phyloP scores from a whole-genome alignment of 1,284 basidiomycete genomes.

The Trichosporon sp. region DNA sequence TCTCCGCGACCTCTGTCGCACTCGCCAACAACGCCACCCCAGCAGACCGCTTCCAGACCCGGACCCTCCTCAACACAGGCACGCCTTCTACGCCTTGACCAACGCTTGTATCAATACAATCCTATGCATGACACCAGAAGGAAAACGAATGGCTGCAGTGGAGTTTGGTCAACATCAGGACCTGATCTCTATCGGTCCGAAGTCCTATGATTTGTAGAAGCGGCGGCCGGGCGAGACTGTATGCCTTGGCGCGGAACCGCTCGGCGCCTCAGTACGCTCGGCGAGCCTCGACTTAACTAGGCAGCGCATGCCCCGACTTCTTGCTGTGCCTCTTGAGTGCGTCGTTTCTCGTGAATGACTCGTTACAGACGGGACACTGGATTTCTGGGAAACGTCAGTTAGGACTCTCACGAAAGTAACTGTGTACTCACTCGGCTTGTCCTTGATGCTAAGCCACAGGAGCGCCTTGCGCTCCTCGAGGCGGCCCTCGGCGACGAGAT shows the following conservation, averaged over 20 bases:
- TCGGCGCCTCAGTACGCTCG: not conserved
- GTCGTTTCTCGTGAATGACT: conserved; percentile 16
- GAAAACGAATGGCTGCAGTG: not conserved
- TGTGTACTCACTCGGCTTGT: conserved; percentile 32
- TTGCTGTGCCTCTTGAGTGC: conserved; percentile 45
- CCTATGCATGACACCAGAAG: not conserved
- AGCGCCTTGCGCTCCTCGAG: conserved; percentile 42
- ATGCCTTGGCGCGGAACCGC: too few species aligned
- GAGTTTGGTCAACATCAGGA: not conserved
- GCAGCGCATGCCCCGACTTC: conserved; percentile 19
- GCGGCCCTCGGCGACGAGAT: conserved; percentile 42
- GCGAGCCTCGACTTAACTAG: not conserved
- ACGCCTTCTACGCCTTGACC: not conserved
- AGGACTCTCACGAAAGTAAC: not conserved
- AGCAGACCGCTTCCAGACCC: not conserved
- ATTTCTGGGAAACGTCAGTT: not conserved
- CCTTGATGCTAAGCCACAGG: conserved; percentile 42
- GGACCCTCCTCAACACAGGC: not conserved
- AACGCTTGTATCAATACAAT: not conserved
- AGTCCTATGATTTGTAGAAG: not conserved
- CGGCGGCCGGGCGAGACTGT: not conserved
- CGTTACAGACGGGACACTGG: not conserved
- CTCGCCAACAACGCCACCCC: not conserved
- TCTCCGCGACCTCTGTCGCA: not conserved
- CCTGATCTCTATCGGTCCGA: not conserved